Evolutionary conservation across 208 protist species (phyloP).

Genomic region (Leishmania mexicana): DNA sequence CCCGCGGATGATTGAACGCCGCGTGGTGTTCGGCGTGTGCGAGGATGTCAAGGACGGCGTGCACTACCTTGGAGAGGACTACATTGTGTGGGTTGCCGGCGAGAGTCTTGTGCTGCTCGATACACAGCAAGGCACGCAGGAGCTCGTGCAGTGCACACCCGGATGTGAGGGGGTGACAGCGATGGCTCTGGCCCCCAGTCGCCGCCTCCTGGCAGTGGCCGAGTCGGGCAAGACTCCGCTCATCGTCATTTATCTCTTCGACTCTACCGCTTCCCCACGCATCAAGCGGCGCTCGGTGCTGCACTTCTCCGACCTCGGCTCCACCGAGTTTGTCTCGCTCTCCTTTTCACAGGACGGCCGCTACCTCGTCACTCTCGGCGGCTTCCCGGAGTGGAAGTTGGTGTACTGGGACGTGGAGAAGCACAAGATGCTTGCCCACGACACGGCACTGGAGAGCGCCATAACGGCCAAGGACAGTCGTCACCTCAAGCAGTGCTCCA

Average conservation of each 20-base stretch:
- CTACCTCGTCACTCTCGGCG: slow-evolving; percentile 87
- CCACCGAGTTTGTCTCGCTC: slow-evolving; percentile 87
- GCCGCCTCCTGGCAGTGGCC: slow-evolving; percentile 93
- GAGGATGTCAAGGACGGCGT: slow-evolving; percentile 93
- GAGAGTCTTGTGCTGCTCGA: slow-evolving; percentile 93
- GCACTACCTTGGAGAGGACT: slow-evolving; percentile 94
- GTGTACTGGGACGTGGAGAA: slow-evolving; percentile 94
- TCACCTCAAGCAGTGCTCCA: slow-evolving; percentile 91
- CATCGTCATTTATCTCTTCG: slow-evolving; percentile 93
- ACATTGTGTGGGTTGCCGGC: slow-evolving; percentile 92
- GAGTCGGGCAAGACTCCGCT: slow-evolving; percentile 84
- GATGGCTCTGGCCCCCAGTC: slow-evolving; percentile 89
- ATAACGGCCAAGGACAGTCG: slow-evolving; percentile 43
- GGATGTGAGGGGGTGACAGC: slow-evolving; percentile 90
- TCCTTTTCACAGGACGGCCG: slow-evolving; percentile 92
- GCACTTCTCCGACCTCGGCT: slow-evolving; percentile 83
- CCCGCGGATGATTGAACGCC: slow-evolving; percentile 82
- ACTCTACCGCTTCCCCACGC: slow-evolving; percentile 77
- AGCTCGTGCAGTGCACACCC: slow-evolving; percentile 89
- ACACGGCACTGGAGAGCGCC: slow-evolving; percentile 55
- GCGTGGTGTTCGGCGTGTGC: slow-evolving; percentile 94
- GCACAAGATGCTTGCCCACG: slow-evolving; percentile 78
- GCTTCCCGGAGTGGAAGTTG: slow-evolving; percentile 93
- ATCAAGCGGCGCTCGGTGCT: slow-evolving; percentile 85
- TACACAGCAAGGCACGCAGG: slow-evolving; percentile 89